Conservation (phyloP, 805 yeast genomes). For the Yarrowia bubula region DNA sequence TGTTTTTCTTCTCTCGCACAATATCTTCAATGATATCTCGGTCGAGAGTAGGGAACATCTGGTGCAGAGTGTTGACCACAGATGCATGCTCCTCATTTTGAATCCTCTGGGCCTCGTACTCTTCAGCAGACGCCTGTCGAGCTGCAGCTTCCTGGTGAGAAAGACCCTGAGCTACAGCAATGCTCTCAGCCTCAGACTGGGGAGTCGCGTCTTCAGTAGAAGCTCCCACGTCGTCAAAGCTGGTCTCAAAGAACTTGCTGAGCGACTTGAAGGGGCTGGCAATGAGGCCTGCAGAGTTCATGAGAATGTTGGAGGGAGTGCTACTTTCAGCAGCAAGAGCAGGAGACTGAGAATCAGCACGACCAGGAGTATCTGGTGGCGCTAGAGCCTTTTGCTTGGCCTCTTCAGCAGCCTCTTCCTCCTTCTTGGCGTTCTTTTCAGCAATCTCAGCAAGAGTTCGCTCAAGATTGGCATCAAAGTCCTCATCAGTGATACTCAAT, state of each 20-base stretch:
- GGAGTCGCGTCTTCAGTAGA: constrained; percentile 18
- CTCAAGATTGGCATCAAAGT: constrained; percentile 49
- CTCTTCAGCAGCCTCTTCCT: constrained; percentile 30
- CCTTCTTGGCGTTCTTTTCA: constrained; percentile 34
- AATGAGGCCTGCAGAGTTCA: constrained; percentile 49
- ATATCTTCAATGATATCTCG: constrained; percentile 67
- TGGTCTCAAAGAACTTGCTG: constrained; percentile 40
- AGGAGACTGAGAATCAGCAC: constrained; percentile 21
- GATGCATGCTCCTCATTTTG: constrained; percentile 47
- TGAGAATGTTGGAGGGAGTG: constrained; percentile 39
- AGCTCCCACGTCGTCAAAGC: constrained; percentile 33
- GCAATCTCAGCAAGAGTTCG: constrained; percentile 45
- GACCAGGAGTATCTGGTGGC: constrained; percentile 17
- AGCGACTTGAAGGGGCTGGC: constrained; percentile 49
- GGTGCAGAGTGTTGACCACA: constrained; percentile 51
- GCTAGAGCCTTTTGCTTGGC: constrained; percentile 28
- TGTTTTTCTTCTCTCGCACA: constrained; percentile 59
- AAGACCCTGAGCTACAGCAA: constrained; percentile 22
- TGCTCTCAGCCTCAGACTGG: constrained; percentile 22
- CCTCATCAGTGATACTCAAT: constrained; percentile 60
- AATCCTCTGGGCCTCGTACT: constrained; percentile 42
- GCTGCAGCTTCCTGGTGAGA: constrained; percentile 40
- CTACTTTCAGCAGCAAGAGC: constrained; percentile 23
- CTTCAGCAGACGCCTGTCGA: constrained; percentile 42
- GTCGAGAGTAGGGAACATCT: constrained; percentile 77